Base-by-base conservation (phyloP, 306 rosid genomes). In the Prunus kanzakura region DNA sequence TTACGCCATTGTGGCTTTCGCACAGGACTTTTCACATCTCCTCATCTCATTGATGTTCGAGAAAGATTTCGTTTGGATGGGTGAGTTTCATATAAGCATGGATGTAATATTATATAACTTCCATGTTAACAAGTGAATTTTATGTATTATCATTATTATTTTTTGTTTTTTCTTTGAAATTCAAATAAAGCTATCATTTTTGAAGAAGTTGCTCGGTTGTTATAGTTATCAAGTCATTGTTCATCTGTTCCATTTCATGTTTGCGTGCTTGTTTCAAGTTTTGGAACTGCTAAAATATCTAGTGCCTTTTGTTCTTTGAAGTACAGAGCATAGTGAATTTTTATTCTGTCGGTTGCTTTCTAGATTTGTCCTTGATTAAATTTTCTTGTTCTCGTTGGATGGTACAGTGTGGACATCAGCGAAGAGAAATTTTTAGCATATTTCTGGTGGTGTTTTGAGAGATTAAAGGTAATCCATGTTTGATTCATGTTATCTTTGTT, bases 21-120 rank as follows among this genome's bases (percentile, higher is more conserved):
- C 79, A 95, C 97, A 27, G 97, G 97, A 23, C 91, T 95, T 78
- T 95, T 95, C 81, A 92, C 96, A n/a, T 95, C 96, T 73, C 98
- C 97, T 87, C 98, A 95, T 87, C 91, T 95, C 73, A 90, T 95
- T 85, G 98, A 95, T 81, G 84, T 95, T 52, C 85, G 93, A 76
- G 98, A 95, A 87, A 92, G 97, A 65, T 95, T 95, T 76, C 96
- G 93, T 29, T 63, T 94, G 80, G 87, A 92, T 76, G 98, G 98
- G 98, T 94, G 79, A 92, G 97, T 85, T 67, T 76, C 27, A 45
- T 12, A 38, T 13, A 38, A 23, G 69, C 19, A 62, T 46, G 45
- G n/a, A 4, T 19, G 68, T 22, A 14, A 38, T 30, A 30, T 30
- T 63, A 56, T 9, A 3, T 1, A 16, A 14, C 18, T 3, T 29